Evolutionary conservation across 1,284 basidiomycete species (phyloP).

Genomic region (Austroboletus niveus): DNA sequence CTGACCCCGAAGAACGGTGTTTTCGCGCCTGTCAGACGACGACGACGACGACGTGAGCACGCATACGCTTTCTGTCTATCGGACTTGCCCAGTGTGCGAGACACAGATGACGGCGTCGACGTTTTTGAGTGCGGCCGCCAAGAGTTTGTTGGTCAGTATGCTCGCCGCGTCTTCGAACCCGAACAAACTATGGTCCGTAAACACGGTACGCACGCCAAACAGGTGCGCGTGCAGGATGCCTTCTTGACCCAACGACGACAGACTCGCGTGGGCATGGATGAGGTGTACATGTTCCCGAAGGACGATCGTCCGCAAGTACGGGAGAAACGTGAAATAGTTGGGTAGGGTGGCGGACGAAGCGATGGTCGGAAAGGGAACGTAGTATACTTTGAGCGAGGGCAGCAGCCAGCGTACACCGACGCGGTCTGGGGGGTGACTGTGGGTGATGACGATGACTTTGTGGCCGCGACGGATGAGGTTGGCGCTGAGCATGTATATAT

Average conservation of each 20-base stretch:
- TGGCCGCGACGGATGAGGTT: conserved; percentile 84
- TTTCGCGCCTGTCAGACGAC: conserved; percentile 68
- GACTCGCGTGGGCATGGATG: conserved; percentile 90
- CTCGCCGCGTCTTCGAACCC: conserved; percentile 96
- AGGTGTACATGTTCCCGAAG: conserved; percentile 85
- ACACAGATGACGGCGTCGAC: conserved; percentile 96
- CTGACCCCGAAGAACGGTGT: conserved; percentile 87
- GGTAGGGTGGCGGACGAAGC: conserved; percentile 91
- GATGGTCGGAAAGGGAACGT: conserved; percentile 87
- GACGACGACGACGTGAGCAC: neutral
- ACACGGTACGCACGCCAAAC: conserved; percentile 83
- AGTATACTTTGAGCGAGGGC: conserved; percentile 89
- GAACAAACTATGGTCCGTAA: conserved; percentile 97
- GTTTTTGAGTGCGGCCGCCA: conserved; percentile 84
- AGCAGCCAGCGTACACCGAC: conserved; percentile 87
- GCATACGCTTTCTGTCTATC: neutral
- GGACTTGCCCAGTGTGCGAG: conserved; percentile 87
- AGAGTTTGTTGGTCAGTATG: conserved; percentile 94
- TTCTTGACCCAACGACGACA: conserved; percentile 91
- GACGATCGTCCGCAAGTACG: conserved; percentile 87
- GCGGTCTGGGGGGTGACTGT: conserved; percentile 83
- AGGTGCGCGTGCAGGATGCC: conserved; percentile 86
- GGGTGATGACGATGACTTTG: conserved; percentile 94
- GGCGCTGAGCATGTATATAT: conserved; percentile 92
- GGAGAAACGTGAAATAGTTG: conserved; percentile 90